Conservation (phyloP, 192 early-diverging fungal genomes). For the Coemansia sp. region DNA sequence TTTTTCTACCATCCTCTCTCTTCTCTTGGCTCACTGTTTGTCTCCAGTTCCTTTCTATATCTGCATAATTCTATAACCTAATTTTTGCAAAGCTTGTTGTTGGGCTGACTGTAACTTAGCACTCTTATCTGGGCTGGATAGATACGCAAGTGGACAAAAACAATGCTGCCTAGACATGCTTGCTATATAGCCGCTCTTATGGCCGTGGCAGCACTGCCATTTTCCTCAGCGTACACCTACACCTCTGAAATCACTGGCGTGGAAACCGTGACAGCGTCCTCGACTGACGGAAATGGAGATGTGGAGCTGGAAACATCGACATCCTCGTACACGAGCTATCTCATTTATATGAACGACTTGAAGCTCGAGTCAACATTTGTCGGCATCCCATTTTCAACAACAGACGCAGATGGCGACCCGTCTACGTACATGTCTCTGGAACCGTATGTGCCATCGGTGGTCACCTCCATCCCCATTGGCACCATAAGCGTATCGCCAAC, state of each 20-base stretch:
- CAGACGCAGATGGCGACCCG: constrained; percentile 19
- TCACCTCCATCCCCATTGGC: neutral
- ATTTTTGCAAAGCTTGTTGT: too few species aligned
- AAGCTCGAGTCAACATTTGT: constrained; percentile 25
- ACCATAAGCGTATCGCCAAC: neutral
- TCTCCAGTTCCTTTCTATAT: too few species aligned
- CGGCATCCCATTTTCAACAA: constrained; percentile 34
- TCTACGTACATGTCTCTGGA: constrained; percentile 29
- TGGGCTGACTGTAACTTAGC: neutral
- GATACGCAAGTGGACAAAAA: neutral
- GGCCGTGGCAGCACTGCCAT: constrained; percentile 1
- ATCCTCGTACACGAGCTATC: constrained; percentile 33
- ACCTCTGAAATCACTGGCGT: constrained; percentile 13
- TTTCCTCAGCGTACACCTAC: constrained; percentile 20
- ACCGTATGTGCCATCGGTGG: neutral
- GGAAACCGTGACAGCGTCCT: constrained; percentile 17
- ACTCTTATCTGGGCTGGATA: neutral
- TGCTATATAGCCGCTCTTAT: neutral
- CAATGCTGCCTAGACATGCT: neutral
- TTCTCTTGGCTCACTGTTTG: too few species aligned
- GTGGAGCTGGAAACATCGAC: constrained; percentile 9
- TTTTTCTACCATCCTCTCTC: neutral
- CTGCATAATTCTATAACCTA: too few species aligned
- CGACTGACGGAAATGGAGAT: constrained; percentile 11
- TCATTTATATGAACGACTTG: constrained; percentile 44